Evolutionary conservation across 257 asterid genomes (phyloP).

Genomic region (Knoxia roxburghii): DNA sequence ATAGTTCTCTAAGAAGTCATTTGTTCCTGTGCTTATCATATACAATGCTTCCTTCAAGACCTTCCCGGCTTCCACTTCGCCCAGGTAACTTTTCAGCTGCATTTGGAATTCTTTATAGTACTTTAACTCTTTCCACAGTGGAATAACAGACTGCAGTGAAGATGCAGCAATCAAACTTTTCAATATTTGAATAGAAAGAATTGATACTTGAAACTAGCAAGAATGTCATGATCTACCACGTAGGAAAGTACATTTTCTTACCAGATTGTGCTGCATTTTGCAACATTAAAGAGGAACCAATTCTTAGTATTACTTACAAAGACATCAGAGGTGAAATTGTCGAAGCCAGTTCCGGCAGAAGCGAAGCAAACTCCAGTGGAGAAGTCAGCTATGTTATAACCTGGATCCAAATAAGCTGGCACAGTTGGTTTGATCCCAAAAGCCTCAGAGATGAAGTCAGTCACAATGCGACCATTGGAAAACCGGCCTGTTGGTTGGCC

Average conservation of each 20-base stretch:
- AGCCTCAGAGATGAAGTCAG: conserved; percentile 77
- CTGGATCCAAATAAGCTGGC: conserved; percentile 85
- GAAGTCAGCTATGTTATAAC: conserved; percentile 60
- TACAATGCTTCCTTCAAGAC: conserved; percentile 48
- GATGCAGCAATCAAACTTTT: neutral
- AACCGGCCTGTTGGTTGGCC: conserved; percentile 77
- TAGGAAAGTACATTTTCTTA: neutral
- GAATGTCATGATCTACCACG: too few species aligned
- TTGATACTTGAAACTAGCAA: too few species aligned
- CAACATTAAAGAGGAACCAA: neutral
- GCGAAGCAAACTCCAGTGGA: conserved; percentile 82
- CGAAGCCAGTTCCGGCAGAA: conserved; percentile 89
- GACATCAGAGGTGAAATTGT: conserved; percentile 70
- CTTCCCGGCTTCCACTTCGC: conserved; percentile 44
- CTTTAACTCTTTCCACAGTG: conserved; percentile 68
- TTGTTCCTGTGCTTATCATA: conserved; percentile 73
- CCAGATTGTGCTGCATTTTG: neutral
- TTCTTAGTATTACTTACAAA: conserved; percentile 38
- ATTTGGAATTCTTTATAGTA: conserved; percentile 68
- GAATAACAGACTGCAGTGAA: conserved; percentile 61
- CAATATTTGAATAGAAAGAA: too few species aligned
- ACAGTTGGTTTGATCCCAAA: conserved; percentile 53
- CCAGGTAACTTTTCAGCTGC: conserved; percentile 45
- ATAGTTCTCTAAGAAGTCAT: conserved; percentile 79
- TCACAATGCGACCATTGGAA: conserved; percentile 63